Evolutionary conservation across 805 yeast species (phyloP).

Genomic region (Lipomyces sp.): DNA sequence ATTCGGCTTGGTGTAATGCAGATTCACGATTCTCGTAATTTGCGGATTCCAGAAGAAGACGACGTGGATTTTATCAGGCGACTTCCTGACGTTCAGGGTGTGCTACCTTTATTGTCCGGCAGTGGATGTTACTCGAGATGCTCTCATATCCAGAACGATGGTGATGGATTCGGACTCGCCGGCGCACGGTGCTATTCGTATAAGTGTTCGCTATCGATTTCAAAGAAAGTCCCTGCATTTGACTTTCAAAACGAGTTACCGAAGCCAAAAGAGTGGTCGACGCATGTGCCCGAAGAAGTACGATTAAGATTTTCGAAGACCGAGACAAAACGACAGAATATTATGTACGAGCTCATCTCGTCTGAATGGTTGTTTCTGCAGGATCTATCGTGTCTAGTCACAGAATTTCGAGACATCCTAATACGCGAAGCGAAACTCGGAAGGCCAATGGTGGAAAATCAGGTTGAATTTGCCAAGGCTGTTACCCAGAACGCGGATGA

Average conservation of each 20-base stretch:
- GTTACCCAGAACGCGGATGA: conserved; percentile 58
- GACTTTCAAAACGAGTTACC: conserved; percentile 9
- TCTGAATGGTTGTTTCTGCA: conserved; percentile 68
- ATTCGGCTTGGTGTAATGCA: conserved; percentile 29
- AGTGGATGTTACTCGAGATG: conserved; percentile 37
- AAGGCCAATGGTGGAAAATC: conserved; percentile 46
- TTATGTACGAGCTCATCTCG: conserved; percentile 68
- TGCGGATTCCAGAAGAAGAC: conserved; percentile 13
- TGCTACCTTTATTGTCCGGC: conserved; percentile 37
- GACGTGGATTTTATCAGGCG: conserved; percentile 11
- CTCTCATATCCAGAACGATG: conserved; percentile 14
- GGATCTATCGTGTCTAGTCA: conserved; percentile 62
- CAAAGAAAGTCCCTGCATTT: background rate
- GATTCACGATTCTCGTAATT: background rate
- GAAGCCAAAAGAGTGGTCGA: conserved; percentile 28
- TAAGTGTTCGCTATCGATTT: conserved; percentile 31
- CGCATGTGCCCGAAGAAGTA: conserved; percentile 15
- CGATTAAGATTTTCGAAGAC: conserved; percentile 26
- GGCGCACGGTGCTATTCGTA: conserved; percentile 35
- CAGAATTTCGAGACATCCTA: conserved; percentile 50
- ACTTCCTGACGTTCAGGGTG: conserved; percentile 33
- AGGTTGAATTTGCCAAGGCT: conserved; percentile 55
- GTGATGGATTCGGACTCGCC: background rate
- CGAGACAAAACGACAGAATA: conserved; percentile 65
- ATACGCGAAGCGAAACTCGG: conserved; percentile 33